Base-by-base conservation (phyloP, 1,139 yeast genomes). In the Protomyces lactucae-debilis region DNA sequence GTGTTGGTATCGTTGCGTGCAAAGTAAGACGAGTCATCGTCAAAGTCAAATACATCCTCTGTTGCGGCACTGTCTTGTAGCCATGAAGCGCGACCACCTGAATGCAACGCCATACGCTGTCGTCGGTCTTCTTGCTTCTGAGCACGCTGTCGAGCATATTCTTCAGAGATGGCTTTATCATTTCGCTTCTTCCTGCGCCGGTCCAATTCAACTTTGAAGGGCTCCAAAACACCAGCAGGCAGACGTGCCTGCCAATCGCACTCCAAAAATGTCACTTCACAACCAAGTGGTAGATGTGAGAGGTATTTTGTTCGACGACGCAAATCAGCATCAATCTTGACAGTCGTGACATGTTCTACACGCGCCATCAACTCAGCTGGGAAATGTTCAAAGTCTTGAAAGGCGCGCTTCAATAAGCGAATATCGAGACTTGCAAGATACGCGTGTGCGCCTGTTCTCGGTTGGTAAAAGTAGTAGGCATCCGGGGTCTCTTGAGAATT, bases 231-330 rank as follows among this genome's bases (percentile, higher is more conserved):
- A 25, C 83, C 85, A 6, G 75, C 75, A 2, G 82, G 77, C 0
- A 86, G 75, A 39, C 80, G 70, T 14, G 73, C 76, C 69, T 83
- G 75, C 98, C 99, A 93, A 72, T 89, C 85, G 66, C 97, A 83
- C 71, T 93, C 98, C 65, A 95, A 72, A 69, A 90, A 86, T 14
- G 93, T 96, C 55, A 93, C 76, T 54, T 88, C 87, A 0, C 96
- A 85, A 0, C 97, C 97, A 39, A 83, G 73, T 0, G 99, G 98
- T 45, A 91, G 75, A 74, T 92, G 95, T 0, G 88, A 81, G 65
- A 93, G 76, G 72, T 88, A 91, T 73, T 90, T 92, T 73, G 82
- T 82, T 69, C 85, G 83, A 65, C 83, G 82, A 6, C 85, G 75
- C 14, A 88, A 73, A 67, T 76, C 84, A 76, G 71, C 83, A 64